Percentiles rank a stretch among this genome's conserved stretches.
Conservation (phyloP, 345 rosid genomes). For the Hibiscus mutabilis region DNA sequence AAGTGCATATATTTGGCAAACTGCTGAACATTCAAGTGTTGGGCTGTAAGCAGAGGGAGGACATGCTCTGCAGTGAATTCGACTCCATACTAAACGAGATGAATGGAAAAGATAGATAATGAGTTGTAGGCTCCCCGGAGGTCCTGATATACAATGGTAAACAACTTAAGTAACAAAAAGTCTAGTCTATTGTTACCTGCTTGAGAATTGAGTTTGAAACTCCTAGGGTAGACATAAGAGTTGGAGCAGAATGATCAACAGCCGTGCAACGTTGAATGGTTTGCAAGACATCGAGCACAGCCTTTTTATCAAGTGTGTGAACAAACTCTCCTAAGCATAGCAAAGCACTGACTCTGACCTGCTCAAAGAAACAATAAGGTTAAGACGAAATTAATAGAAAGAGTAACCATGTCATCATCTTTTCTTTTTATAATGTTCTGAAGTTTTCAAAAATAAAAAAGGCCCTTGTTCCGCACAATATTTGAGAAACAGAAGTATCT, state of each 20-base stretch:
- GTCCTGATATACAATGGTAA: not conserved
- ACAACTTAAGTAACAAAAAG: slow-evolving; percentile 9
- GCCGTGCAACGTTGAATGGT: slow-evolving; percentile 92
- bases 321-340: slow-evolving; percentile 82
- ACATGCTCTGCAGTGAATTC: slow-evolving; percentile 86
- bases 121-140: slow-evolving; percentile 8
- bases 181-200: slow-evolving; percentile 38
- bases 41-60: slow-evolving; percentile 91
- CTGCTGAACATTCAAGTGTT: slow-evolving; percentile 85
- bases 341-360: slow-evolving; percentile 94
- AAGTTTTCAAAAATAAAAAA: not conserved
- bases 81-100: slow-evolving; percentile 62
- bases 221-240: slow-evolving; percentile 94
- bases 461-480: not conserved
- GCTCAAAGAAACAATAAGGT: slow-evolving; percentile 22
- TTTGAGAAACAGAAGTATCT: not conserved
- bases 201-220: slow-evolving; percentile 84
- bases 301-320: slow-evolving; percentile 67
- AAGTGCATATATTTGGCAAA: slow-evolving; percentile 94
- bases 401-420: not conserved
- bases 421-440: not conserved
- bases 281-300: slow-evolving; percentile 65
- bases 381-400: slow-evolving; percentile 5
- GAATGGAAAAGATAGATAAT: slow-evolving; percentile 7
- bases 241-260: slow-evolving; percentile 91